phyloP scores from a whole-genome alignment of 805 yeast genomes.

The Scheffersomyces ergatensis region DNA sequence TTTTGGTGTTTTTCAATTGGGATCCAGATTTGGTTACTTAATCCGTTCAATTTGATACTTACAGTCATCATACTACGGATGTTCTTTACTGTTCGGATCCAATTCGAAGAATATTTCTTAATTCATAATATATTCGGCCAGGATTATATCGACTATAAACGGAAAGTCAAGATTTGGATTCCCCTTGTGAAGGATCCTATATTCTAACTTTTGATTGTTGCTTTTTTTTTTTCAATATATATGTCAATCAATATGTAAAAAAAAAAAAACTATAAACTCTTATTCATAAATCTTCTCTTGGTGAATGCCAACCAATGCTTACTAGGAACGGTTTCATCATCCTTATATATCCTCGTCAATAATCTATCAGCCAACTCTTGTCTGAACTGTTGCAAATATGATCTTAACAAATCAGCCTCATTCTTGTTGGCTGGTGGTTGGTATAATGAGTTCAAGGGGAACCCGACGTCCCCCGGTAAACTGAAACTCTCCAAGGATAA shows the following conservation, averaged over 20 bases:
- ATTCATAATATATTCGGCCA: slow-evolving; percentile 22
- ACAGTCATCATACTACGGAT: slow-evolving; percentile 14
- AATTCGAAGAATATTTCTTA: slow-evolving; percentile 33
- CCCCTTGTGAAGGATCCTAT: slow-evolving; percentile 18
- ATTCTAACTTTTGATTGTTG: not conserved
- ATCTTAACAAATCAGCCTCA: slow-evolving; percentile 76
- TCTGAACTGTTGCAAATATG: slow-evolving; percentile 87
- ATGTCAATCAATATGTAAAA: slow-evolving; percentile 1
- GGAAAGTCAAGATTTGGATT: slow-evolving; percentile 21
- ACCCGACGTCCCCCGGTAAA: slow-evolving; percentile 93
- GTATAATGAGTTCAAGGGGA: slow-evolving; percentile 83
- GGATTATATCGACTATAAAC: slow-evolving; percentile 23
- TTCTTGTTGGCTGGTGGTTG: slow-evolving; percentile 69
- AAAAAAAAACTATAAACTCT: slow-evolving; percentile 50
- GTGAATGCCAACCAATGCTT: slow-evolving; percentile 96
- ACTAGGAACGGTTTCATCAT: slow-evolving; percentile 57
- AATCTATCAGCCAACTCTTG: slow-evolving; percentile 87
- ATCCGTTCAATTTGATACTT: slow-evolving; percentile 14
- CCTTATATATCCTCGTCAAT: slow-evolving; percentile 67
- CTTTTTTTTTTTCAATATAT: not conserved
- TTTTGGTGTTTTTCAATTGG: slow-evolving; percentile 33
- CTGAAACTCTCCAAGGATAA: slow-evolving; percentile 84
- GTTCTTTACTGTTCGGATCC: slow-evolving; percentile 30
- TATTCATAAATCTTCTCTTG: slow-evolving; percentile 93
- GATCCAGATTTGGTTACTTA: slow-evolving; percentile 23